Base-by-base conservation (phyloP, 1,139 yeast genomes). In the Meyerozyma athensensis region DNA sequence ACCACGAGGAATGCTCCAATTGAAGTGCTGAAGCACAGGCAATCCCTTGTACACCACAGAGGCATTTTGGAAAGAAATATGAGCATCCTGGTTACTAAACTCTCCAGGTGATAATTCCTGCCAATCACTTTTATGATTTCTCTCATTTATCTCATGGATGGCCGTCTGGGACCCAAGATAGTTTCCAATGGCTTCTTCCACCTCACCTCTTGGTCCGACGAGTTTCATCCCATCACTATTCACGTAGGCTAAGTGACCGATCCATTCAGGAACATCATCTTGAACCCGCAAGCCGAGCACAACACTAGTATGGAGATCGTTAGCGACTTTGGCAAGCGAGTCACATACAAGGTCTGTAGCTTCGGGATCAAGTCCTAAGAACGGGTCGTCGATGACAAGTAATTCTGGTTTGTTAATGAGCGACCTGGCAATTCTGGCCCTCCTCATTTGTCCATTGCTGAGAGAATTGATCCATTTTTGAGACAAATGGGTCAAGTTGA, bases 361-460 rank as follows among this genome's bases (percentile, higher is more conserved):
- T 0, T 61, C 56, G 0, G 96, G 95, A 52, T 92, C 98, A 20
- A 92, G 65, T 0, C 98, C 98, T 34, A 92, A 62, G 52, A 87
- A 89, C 7, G 97, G 96, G 50, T 92, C 97, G 56, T 92, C 97
- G 13, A 92, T 71, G 8, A 90, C 57, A 40, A 89, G 63, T 19
- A 89, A 49, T 30, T 68, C 67, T 0, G 97, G 96, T 35, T 74
- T 65, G 38, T 68, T 65, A 37, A 87, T 70, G 37, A 92, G 53
- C 0, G 90, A 77, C 44, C 76, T 74, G 0, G 97, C 97, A 21
- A 92, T 65, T 43, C 96, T 69, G 0, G 97, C 96, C 36, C 98
- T 68, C 48, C 98, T 72, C 58, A 86, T 79, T 59, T 92, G 98
- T 0, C 98, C 98, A 56, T 92, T 92, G 58, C 96, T 85, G 36